Conservation (phyloP, 805 yeast species). For the Sporopachydermia lactativora region DNA sequence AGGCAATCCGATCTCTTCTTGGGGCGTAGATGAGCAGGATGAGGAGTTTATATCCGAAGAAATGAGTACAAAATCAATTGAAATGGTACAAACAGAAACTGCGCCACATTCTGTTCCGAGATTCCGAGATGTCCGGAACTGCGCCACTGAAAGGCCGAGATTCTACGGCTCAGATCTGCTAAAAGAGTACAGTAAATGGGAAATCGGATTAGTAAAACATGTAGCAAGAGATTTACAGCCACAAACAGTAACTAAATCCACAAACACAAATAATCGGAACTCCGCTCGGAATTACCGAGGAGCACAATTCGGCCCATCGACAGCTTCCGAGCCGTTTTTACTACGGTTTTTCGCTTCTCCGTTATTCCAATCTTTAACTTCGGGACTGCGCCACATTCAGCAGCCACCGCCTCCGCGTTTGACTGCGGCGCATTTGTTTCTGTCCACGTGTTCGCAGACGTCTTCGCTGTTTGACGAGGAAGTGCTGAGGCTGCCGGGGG, state of each 20-base stretch:
- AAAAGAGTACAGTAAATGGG: constrained; percentile 12
- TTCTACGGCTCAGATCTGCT: constrained; percentile 9
- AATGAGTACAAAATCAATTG: not conserved
- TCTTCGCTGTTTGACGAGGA: not conserved
- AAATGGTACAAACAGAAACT: not conserved
- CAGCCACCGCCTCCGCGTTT: constrained; percentile 7
- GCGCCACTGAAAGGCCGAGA: not conserved
- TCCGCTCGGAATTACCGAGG: too few species aligned
- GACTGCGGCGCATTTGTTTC: not conserved
- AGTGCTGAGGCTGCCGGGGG: not conserved
- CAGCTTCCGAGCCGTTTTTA: constrained; percentile 6
- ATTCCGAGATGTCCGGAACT: not conserved
- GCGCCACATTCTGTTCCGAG: not conserved
- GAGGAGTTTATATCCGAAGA: constrained; percentile 4
- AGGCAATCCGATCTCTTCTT: constrained; percentile 18
- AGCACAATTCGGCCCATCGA: not conserved
- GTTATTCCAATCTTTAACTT: constrained; percentile 10
- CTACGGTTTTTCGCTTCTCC: constrained; percentile 12
- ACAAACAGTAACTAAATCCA: not conserved
- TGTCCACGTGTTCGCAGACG: not conserved
- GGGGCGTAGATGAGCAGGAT: constrained; percentile 21
- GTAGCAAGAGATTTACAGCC: constrained; percentile 14
- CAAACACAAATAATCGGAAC: not conserved
- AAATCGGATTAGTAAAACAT: constrained; percentile 13
- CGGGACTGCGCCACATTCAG: constrained; percentile 6